Evolutionary conservation across 2,329 filamentous ascomycete species (phyloP).

Genomic region (Cytospora piceae): DNA sequence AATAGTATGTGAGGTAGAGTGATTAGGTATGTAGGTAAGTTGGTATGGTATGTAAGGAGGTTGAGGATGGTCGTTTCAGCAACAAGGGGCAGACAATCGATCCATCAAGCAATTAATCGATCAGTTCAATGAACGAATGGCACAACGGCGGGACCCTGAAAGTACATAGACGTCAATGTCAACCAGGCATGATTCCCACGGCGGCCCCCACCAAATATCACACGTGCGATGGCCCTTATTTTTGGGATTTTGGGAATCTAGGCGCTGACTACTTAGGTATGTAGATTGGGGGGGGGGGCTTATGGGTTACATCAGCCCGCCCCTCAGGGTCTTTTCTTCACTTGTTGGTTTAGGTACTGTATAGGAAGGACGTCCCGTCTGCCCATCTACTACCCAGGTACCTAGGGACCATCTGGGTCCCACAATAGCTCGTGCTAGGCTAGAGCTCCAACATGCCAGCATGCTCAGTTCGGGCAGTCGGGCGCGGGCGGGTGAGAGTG

Average conservation of each 20-base stretch:
- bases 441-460: not conserved
- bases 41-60: not conserved
- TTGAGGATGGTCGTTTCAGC: not conserved
- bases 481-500: not conserved
- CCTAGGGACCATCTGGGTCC: too few relatives aligned
- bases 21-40: not conserved
- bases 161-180: not conserved
- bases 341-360: not conserved
- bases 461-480: not conserved
- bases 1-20: not conserved
- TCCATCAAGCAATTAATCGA: too few relatives aligned
- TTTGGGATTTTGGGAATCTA: not conserved
- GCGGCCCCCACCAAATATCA: not conserved
- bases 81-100: not conserved
- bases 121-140: not conserved
- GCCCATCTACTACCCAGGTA: too few relatives aligned
- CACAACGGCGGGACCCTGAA: constrained; percentile 1
- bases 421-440: not conserved
- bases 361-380: not conserved
- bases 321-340: not conserved
- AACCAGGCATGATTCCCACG: not conserved
- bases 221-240: not conserved
- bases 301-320: not conserved
- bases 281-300: not conserved
- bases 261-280: not conserved